Evolutionary conservation across 2,329 filamentous ascomycete species (phyloP).

Genomic region (Xylariaceae sp.): DNA sequence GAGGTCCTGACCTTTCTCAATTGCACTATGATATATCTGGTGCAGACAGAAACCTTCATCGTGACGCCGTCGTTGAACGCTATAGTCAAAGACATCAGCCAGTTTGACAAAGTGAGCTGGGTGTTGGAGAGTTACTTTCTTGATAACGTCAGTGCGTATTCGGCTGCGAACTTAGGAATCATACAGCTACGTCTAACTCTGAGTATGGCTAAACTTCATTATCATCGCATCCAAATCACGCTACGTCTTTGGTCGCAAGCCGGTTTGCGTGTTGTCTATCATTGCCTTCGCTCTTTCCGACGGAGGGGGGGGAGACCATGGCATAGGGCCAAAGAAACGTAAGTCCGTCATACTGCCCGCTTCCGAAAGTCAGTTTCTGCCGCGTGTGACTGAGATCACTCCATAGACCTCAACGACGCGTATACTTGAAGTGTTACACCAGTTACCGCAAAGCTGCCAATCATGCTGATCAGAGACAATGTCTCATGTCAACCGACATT

Average conservation of each 20-base stretch:
- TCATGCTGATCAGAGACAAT: too few species aligned
- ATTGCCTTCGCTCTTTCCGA: not conserved
- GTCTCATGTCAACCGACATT: too few species aligned
- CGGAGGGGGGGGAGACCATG: too few species aligned
- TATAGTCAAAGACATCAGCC: constrained; percentile 33
- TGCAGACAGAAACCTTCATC: constrained; percentile 46
- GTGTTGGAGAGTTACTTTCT: constrained; percentile 46
- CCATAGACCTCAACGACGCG: too few species aligned
- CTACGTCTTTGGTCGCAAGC: not conserved
- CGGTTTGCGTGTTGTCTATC: not conserved
- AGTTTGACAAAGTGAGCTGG: constrained; percentile 31
- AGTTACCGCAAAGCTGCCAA: too few species aligned
- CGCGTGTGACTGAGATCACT: too few species aligned
- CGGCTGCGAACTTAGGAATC: not conserved
- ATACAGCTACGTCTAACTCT: not conserved
- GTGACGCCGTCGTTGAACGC: constrained; percentile 48
- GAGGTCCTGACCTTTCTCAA: too few species aligned
- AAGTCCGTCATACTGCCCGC: too few species aligned
- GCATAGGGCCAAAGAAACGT: too few species aligned
- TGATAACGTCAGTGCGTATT: constrained; percentile 40
- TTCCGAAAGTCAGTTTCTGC: too few species aligned
- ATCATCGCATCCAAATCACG: not conserved
- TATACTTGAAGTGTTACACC: too few species aligned
- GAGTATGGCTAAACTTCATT: not conserved
- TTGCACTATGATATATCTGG: constrained; percentile 31